phyloP scores from a whole-genome alignment of 352 stramenopile genomes.

The Phytophthora boehmeriae region DNA sequence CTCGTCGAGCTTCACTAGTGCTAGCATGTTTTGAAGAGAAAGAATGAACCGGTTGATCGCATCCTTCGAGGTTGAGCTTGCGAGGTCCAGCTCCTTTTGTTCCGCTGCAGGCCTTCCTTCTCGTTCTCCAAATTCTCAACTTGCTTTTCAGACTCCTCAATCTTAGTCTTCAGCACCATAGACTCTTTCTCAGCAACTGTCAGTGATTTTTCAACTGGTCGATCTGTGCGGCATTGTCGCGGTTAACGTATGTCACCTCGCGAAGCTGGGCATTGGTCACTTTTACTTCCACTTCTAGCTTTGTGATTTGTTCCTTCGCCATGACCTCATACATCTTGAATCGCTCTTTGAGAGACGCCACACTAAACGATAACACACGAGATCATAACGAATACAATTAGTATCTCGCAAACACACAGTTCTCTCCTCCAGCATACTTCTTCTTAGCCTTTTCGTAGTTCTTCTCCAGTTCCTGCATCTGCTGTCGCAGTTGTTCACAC shows the following conservation, averaged over 20 bases:
- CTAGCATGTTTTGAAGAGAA: conserved; percentile 68
- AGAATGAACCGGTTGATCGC: conserved; percentile 59
- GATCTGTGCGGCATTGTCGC: conserved; percentile 71
- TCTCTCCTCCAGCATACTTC: conserved; percentile 42
- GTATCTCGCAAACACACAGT: neutral
- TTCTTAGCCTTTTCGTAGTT: conserved; percentile 79
- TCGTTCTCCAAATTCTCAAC: conserved; percentile 50
- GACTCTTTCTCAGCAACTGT: conserved; percentile 55
- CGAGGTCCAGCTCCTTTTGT: conserved; percentile 61
- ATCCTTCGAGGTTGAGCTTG: conserved; percentile 61
- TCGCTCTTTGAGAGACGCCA: conserved; percentile 65
- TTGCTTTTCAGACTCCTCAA: conserved; percentile 50
- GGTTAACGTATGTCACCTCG: conserved; percentile 78
- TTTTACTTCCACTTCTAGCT: conserved; percentile 83
- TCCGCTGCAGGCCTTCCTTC: conserved; percentile 65
- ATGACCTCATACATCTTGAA: conserved; percentile 82
- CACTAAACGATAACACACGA: conserved; percentile 30
- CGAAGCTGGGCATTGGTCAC: conserved; percentile 70
- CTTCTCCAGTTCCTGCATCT: conserved; percentile 73
- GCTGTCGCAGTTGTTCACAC: conserved; percentile 71
- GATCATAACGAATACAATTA: conserved; percentile 4
- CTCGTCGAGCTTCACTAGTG: conserved; percentile 75
- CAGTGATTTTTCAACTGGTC: conserved; percentile 63
- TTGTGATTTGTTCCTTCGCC: conserved; percentile 80
- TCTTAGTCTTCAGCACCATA: conserved; percentile 37